Evolutionary conservation across 257 asterid genomes (phyloP).

Genomic region (Rehmannia glutinosa): DNA sequence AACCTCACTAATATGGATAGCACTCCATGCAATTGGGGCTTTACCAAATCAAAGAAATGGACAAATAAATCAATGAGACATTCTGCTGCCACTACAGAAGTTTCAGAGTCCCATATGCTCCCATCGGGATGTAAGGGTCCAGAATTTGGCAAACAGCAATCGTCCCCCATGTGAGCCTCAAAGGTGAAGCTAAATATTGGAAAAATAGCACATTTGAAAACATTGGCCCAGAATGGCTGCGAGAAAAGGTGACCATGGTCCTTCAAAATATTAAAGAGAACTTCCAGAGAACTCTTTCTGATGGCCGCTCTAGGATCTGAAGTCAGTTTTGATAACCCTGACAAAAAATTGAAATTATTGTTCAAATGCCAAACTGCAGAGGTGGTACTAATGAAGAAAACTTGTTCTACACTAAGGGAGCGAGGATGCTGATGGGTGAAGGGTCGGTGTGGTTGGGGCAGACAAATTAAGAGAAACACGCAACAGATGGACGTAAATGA

Average conservation of each 20-base stretch:
- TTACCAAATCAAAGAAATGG: constrained; percentile 56
- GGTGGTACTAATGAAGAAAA: neutral
- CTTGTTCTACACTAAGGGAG: constrained; percentile 4
- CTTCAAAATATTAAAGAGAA: constrained; percentile 88
- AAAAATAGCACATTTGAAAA: constrained; percentile 63
- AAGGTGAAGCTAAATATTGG: constrained; percentile 61
- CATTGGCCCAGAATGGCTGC: constrained; percentile 59
- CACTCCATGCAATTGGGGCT: constrained; percentile 65
- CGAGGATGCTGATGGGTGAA: neutral
- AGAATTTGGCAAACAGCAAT: constrained; percentile 29
- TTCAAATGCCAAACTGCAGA: constrained; percentile 12
- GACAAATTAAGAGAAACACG: neutral
- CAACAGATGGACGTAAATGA: neutral
- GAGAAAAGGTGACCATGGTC: constrained; percentile 95
- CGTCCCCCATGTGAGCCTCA: constrained; percentile 41
- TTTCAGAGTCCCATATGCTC: constrained; percentile 78
- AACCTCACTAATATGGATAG: constrained; percentile 62
- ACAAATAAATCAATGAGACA: constrained; percentile 68
- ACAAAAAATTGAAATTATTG: constrained; percentile 21
- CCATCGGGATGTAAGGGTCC: constrained; percentile 46
- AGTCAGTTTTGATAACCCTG: constrained; percentile 89
- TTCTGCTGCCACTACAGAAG: constrained; percentile 67
- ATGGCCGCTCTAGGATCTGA: constrained; percentile 96
- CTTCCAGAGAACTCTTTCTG: constrained; percentile 87
- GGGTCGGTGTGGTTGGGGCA: neutral